Evolutionary conservation across 2,329 filamentous ascomycete genomes (phyloP), one percentile per base, ranked within the genome.

Genomic region (Mariannaea elegans): DNA sequence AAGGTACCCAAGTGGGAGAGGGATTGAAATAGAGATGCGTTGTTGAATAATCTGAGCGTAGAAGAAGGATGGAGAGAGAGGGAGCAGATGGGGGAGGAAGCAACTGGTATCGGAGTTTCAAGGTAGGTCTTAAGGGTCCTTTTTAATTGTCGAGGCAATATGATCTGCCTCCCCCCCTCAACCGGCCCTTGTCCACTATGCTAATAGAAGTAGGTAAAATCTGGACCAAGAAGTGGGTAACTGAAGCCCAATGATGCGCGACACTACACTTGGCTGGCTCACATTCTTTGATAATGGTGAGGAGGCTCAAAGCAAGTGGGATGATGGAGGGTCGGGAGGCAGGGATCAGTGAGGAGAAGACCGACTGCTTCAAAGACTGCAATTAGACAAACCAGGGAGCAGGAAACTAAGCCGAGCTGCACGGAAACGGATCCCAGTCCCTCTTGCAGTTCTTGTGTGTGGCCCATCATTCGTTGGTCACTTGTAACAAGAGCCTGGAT

Each of bases 151-250:
- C 23, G 29, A 39, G 38, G 23, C 34, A 49, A 32, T 32, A 47
- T 27, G 16, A 54, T 34, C 49, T 42, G 49, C 44, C 44, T 38
- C 27, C 42, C 44, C 51, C 49, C 34, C 38, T n/a, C 29, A 34
- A 27, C 49, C 42, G 42, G 19, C 49, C 27, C 44, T 34, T 54
- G 41, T 16, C 49, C 32, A 49, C 56, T 31, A 48, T 59, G 49
- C 44, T 49, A 42, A 36, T 12, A 32, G 16, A 46, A 47, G 48
- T 41, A 58, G 48, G 34, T 39, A 46, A 44, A 32, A 48, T 34
- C 36, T 54, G 49, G 27, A 36, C 56, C 31, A 24, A 39, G 16
- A 50, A 45, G 54, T 45, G 38, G 55, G 56, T 54, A 39, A 49
- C 55, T 38, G 24, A 48, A 48, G 31, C 42, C 27, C 48, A 29